These are phyloP conservation scores for Candida jianshihensis DNA, from an alignment of 805 yeast species.

Conservation along the genomic window DNA sequence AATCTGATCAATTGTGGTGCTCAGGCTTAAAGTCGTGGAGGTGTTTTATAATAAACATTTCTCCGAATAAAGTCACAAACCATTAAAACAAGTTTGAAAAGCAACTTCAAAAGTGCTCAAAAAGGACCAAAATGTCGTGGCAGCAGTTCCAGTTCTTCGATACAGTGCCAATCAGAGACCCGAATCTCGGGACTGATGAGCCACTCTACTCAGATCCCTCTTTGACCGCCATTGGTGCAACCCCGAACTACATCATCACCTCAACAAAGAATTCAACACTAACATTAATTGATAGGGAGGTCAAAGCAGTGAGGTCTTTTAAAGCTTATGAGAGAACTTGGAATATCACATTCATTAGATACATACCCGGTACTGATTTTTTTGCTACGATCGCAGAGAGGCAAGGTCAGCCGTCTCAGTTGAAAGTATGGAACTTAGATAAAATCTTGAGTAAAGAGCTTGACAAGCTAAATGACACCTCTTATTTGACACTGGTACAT, in stretches of 20 bases:
- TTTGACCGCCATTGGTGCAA: slow-evolving; percentile 55
- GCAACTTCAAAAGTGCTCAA: neutral
- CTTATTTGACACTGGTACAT: slow-evolving; percentile 54
- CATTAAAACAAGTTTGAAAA: too few relatives aligned
- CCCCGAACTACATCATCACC: slow-evolving; percentile 49
- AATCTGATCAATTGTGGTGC: too few relatives aligned
- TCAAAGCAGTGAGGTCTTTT: slow-evolving; percentile 44
- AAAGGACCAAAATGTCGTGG: slow-evolving; percentile 36
- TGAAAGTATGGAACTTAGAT: slow-evolving; percentile 70
- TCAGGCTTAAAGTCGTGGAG: too few relatives aligned
- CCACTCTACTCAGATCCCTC: slow-evolving; percentile 78
- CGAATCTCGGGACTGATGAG: slow-evolving; percentile 51
- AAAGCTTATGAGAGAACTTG: slow-evolving; percentile 60
- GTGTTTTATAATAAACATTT: too few relatives aligned
- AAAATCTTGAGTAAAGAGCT: slow-evolving; percentile 30
- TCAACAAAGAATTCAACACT: slow-evolving; percentile 49
- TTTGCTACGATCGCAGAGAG: slow-evolving; percentile 69
- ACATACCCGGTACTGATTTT: slow-evolving; percentile 40
- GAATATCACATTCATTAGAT: slow-evolving; percentile 50
- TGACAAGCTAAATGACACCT: slow-evolving; percentile 26
- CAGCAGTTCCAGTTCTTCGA: slow-evolving; percentile 86
- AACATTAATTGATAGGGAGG: slow-evolving; percentile 47
- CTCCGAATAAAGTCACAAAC: too few relatives aligned
- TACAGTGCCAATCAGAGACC: slow-evolving; percentile 77
- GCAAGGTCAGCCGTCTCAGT: slow-evolving; percentile 59